Evolutionary conservation across 2,329 filamentous ascomycete genomes (phyloP), one percentile per base, ranked within the genome.

Genomic region (Pyricularia grisea): DNA sequence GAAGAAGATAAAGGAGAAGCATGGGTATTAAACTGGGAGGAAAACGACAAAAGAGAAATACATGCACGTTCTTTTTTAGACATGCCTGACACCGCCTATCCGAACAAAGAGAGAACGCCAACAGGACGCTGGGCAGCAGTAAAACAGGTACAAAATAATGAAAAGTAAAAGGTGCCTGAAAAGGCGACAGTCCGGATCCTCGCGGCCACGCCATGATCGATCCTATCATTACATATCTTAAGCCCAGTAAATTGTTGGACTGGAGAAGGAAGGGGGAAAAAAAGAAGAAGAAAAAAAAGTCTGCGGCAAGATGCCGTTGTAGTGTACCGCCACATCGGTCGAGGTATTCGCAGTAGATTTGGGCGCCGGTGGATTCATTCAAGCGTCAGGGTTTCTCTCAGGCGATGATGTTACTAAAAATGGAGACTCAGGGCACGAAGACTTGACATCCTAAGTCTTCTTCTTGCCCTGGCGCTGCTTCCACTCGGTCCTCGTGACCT

Each of bases 401-500:
- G 42, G 42, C 1, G 42, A 50, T 1, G 42, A n/a, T 10, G 20
- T n/a, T 7, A 1, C 17, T 5, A 27, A 50, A 2, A 50, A 3
- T 42, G 30, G 31, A 33, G 27, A 58, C 25, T 61, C 33, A 3
- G 14, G 50, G 61, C 17, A 30, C 12, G 28, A 69, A 23, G 30
- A 65, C 58, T 12, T n/a, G 60, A 36, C 67, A 36, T 68, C 70
- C 75, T 78, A 80, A 17, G 71, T 77, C 77, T 80, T 84, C 75
- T 67, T 67, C 42, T 80, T 85, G 74, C 78, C 78, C 72, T 84
- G 81, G 72, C 87, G 84, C 67, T 82, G 79, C 81, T 92, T 97
- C 87, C 92, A 97, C 80, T 98, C 94, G 17, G 92, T 89, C 76
- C 90, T 90, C 30, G 93, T 89, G 70, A 97, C 92, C 74, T 90